Base-by-base conservation (phyloP, 164 flowering plant genomes). In the Paratinospora sagittata region DNA sequence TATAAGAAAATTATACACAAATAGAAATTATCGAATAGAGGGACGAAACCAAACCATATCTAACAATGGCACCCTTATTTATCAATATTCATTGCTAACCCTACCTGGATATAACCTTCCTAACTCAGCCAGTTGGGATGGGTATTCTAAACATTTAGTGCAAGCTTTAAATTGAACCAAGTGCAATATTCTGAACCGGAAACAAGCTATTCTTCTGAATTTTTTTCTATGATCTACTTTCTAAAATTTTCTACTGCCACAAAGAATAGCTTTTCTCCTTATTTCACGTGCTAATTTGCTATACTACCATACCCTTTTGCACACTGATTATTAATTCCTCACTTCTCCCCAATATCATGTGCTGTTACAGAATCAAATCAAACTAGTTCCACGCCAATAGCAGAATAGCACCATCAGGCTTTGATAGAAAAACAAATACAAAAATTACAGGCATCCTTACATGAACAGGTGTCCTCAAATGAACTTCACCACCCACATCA, bases 231-330 rank as follows among this genome's bases (percentile, higher is more conserved):
- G n/a, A n/a, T n/a, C n/a, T n/a, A n/a, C 57, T 52, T 52, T 52
- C 5, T 21, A 4, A 4, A 4, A 52, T 21, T 52, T 52, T 52
- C 4, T 49, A 49, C n/a, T 36, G 5, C 7, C 43, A 39, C 43
- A 39, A 39, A 3, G 43, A 39, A 39, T 39, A 52, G 58, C 58
- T 52, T 19, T 16, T 6, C 19, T 52, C 6, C 58, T 21, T 52
- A 52, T 52, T 19, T 52, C 58, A 52, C 58, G 58, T 52, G 58
- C 58, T 52, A n/a, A n/a, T n/a, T n/a, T n/a, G n/a, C n/a, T n/a
- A n/a, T n/a, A n/a, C n/a, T n/a, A n/a, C n/a, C n/a, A n/a, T n/a
- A n/a, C n/a, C 58, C 58, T 52, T 16, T 52, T 10, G 21, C 58
- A 16, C 58, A 16, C n/a, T 52, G n/a, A 52, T 13, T 21, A 52